These are phyloP conservation scores for Pythium myriotylum DNA, from an alignment of 352 stramenopile species.

Conservation along the genomic window DNA sequence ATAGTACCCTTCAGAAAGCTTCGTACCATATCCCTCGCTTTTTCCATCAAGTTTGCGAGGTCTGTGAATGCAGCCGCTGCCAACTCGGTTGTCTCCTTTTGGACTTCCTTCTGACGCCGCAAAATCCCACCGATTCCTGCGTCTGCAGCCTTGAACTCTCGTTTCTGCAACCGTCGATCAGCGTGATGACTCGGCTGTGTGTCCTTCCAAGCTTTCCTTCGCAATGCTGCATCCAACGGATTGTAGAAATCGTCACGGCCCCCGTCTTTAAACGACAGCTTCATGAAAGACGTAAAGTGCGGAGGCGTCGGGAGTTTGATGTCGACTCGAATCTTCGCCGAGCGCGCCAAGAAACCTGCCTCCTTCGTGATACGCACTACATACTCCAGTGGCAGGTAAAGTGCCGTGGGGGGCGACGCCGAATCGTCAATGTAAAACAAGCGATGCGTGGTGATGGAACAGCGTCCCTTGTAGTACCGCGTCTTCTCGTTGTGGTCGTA, in stretches of 20 bases:
- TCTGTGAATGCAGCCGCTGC: conserved; percentile 88
- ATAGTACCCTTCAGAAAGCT: not conserved
- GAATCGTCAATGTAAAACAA: conserved; percentile 82
- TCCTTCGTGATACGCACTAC: conserved; percentile 75
- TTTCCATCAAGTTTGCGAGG: conserved; percentile 89
- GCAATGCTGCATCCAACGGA: conserved; percentile 65
- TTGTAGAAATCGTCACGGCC: conserved; percentile 86
- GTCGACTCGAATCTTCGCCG: conserved; percentile 83
- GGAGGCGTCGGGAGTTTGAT: conserved; percentile 43
- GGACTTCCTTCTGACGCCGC: conserved; percentile 72
- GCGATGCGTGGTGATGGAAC: conserved; percentile 81
- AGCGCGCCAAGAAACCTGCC: conserved; percentile 81
- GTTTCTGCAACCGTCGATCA: conserved; percentile 74
- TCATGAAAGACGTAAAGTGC: conserved; percentile 64
- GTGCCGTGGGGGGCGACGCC: conserved; percentile 49
- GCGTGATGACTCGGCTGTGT: conserved; percentile 73
- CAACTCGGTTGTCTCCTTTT: conserved; percentile 81
- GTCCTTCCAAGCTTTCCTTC: conserved; percentile 76
- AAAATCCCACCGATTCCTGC: conserved; percentile 85
- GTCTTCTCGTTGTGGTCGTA: conserved; percentile 86
- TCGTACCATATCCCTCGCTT: conserved; percentile 89
- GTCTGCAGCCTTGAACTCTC: conserved; percentile 76
- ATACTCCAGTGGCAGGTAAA: conserved; percentile 76
- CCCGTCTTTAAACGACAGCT: conserved; percentile 87
- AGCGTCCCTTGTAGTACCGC: conserved; percentile 62